Evolutionary conservation across 2,329 filamentous ascomycete genomes (phyloP), one percentile per base, ranked within the genome.

Genomic region (Pseudogymnoascus sp.): DNA sequence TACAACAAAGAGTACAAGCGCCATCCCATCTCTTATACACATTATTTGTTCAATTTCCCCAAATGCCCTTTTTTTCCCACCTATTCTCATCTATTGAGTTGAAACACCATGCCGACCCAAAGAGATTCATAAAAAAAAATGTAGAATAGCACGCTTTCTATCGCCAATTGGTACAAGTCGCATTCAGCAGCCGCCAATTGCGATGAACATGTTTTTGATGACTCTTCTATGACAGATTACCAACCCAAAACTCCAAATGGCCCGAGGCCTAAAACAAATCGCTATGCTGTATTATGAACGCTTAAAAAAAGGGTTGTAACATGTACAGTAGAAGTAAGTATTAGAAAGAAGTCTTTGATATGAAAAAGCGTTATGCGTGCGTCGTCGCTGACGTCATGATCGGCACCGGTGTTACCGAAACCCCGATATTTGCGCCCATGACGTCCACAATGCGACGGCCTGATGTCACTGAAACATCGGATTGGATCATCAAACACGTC

Each of bases 401-500:
- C 47, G 47, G 47, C 47, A 56, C 25, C 47, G 8, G 25, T 33
- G 5, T 33, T 56, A 31, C 47, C 47, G 47, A 56, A 56, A 56
- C 8, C 25, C 47, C 47, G 47, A 33, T 56, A 56, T 56, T 56
- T 31, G 31, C 25, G 25, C 25, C 47, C 25, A 56, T 56, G 47
- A 56, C 47, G 47, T 56, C 25, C 25, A 31, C 8, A 56, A 56
- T 31, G 8, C 14, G 47, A 56, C 47, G n/a, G 47, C 14, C 25
- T 56, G 47, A 56, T 56, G 47, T 56, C 47, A 56, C 47, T 56
- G 47, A 56, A 56, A 56, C 47, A 56, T 56, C 28, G 25, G 25
- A 56, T 18, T 60, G 59, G 33, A 60, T 60, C 33, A 37, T 60
- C 59, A 60, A 37, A 60, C 60, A 18, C 71, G 66, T 64, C 77